Conservation (phyloP, 345 rosid species). For the Pelargonium nanum region DNA sequence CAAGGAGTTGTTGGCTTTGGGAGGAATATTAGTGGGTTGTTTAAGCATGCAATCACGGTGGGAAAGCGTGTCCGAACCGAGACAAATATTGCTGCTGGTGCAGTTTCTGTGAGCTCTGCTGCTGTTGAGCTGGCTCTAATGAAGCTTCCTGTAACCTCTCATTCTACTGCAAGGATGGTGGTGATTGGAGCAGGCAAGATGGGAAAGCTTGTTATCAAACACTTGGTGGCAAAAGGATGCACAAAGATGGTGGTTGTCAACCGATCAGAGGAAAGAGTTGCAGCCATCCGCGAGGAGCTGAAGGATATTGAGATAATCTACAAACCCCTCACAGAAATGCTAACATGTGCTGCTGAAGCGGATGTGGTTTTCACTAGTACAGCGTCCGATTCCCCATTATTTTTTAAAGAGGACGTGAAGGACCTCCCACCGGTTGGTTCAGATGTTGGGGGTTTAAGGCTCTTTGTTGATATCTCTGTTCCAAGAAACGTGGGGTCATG, state of each 20-base stretch:
- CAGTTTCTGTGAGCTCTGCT: slow-evolving; percentile 71
- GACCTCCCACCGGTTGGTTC: slow-evolving; percentile 43
- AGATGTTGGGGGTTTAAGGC: slow-evolving; percentile 56
- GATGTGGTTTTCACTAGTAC: slow-evolving; percentile 94
- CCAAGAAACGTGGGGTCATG: slow-evolving; percentile 90
- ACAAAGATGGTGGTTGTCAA: slow-evolving; percentile 48
- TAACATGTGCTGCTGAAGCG: slow-evolving; percentile 63
- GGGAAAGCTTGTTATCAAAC: slow-evolving; percentile 82
- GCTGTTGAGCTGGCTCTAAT: slow-evolving; percentile 65
- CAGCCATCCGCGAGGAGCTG: slow-evolving; percentile 69
- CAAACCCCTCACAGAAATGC: slow-evolving; percentile 60
- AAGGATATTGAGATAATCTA: slow-evolving; percentile 55
- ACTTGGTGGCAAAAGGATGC: slow-evolving; percentile 69
- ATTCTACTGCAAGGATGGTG: slow-evolving; percentile 43
- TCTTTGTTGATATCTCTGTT: slow-evolving; percentile 80
- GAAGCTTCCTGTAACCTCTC: slow-evolving; percentile 50
- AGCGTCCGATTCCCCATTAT: slow-evolving; percentile 68
- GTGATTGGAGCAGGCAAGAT: slow-evolving; percentile 70
- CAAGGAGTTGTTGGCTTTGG: slow-evolving; percentile 73
- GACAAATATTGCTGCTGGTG: slow-evolving; percentile 69
- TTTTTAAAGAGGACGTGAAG: slow-evolving; percentile 54
- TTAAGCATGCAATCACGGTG: slow-evolving; percentile 63
- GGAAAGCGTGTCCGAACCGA: slow-evolving; percentile 71
- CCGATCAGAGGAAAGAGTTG: slow-evolving; percentile 69
- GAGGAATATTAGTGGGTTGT: slow-evolving; percentile 56